Conservation (phyloP, 805 yeast species). For the Saturnispora kantuleensis region DNA sequence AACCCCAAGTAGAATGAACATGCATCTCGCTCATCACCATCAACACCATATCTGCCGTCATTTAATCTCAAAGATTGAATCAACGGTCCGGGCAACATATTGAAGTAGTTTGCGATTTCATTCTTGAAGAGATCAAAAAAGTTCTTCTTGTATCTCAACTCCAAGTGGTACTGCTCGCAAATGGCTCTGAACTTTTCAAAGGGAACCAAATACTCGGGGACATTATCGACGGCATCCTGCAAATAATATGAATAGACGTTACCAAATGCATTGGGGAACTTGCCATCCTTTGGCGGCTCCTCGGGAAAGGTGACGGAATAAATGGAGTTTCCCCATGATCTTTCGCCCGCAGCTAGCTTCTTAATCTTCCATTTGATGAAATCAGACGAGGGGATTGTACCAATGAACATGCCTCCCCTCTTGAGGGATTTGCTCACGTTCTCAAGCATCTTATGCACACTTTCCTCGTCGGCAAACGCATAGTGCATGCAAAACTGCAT, state of each 20-base stretch:
- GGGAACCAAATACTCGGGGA: slow-evolving; percentile 95
- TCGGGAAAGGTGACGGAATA: slow-evolving; percentile 77
- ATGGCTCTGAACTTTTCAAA: slow-evolving; percentile 76
- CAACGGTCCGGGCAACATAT: slow-evolving; percentile 44
- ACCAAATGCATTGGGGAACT: slow-evolving; percentile 69
- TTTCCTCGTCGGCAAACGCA: slow-evolving; percentile 80
- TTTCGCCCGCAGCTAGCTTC: slow-evolving; percentile 40
- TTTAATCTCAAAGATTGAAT: slow-evolving; percentile 60
- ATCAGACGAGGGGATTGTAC: slow-evolving; percentile 91
- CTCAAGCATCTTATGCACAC: slow-evolving; percentile 59
- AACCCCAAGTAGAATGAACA: slow-evolving; percentile 78
- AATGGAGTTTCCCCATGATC: slow-evolving; percentile 75
- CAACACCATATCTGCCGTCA: slow-evolving; percentile 79
- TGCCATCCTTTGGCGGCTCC: slow-evolving; percentile 66
- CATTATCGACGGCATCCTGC: slow-evolving; percentile 91
- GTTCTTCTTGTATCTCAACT: slow-evolving; percentile 60
- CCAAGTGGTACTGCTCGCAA: slow-evolving; percentile 76
- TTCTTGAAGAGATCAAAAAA: slow-evolving; percentile 76
- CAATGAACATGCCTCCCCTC: slow-evolving; percentile 81
- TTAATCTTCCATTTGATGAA: slow-evolving; percentile 60
- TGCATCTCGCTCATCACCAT: slow-evolving; percentile 82
- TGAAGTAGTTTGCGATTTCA: slow-evolving; percentile 61
- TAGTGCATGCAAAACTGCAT: slow-evolving; percentile 92
- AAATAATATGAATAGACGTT: slow-evolving; percentile 72
- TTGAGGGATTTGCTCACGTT: slow-evolving; percentile 70